Evolutionary conservation across 73 alveolate genomes (phyloP), one percentile per base, ranked within the genome.

Genomic region (Paramecium octaurelia): DNA sequence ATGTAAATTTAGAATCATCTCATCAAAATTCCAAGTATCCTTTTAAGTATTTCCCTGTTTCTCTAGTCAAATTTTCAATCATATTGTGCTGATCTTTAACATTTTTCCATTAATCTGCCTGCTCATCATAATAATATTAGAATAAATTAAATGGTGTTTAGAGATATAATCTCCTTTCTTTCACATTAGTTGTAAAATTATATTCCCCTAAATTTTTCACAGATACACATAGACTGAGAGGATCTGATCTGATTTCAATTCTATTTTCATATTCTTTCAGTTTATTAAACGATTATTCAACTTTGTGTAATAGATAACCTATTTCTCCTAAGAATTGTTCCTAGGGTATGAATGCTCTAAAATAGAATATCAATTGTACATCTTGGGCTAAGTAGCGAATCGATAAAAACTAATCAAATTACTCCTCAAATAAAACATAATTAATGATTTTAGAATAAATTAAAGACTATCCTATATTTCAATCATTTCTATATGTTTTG

Each of bases 21-120:
- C 69, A 68, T 87, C 93, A 87, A 60, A 87, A 77, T 34, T 64
- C 59, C n/a, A 87, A 54, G 73, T 87, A 87, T 18, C 93, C 93
- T 69, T 87, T 87, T 31, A 73, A 87, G 21, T 87, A 87, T 40
- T 87, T 87, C 2, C 88, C 64, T 35, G 86, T 87, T 38, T 87
- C 93, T 64, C 93, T 64, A 1, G 88, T 60, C 29, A 87, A 68
- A 27, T 40, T 57, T 21, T 87, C 93, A n/a, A 87, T 60, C 44
- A 87, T 35, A 57, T 42, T 59, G 18, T 87, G 93, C 2, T 87
- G 40, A 18, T 87, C 93, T 60, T 87, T 87, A 68, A 64, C 64
- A 87, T 36, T 54, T 16, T 10, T 40, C 93, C 93, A 87, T 77
- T 64, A 64, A 64, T 87, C 54, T 23, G 87, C 40, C 34, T 40